These are phyloP conservation scores for Amylostereum areolatum DNA, from an alignment of 1,284 basidiomycete species.

Conservation along the genomic window DNA sequence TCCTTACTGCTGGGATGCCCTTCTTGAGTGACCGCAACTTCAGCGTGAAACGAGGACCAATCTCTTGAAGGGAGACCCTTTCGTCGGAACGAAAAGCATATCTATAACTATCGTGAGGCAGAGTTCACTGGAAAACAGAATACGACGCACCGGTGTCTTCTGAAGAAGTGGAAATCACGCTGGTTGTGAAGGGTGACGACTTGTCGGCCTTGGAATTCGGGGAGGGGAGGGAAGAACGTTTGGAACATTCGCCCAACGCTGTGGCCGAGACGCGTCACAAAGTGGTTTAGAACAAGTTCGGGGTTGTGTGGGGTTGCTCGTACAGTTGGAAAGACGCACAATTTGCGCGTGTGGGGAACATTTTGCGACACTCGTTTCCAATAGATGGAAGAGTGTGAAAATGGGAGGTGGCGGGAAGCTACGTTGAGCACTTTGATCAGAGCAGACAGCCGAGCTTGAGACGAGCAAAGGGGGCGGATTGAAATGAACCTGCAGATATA, in stretches of 20 bases:
- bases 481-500: too few species aligned
- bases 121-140: neutral
- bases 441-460: too few species aligned
- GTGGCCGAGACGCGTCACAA: conserved; percentile 91
- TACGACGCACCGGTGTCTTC: conserved; percentile 73
- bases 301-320: conserved; percentile 90
- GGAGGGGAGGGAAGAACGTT: conserved; percentile 90
- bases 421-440: too few species aligned
- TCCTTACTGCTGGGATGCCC: conserved; percentile 77
- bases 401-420: too few species aligned
- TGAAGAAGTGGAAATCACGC: conserved; percentile 96
- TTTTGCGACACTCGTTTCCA: too few species aligned
- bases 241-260: conserved; percentile 93
- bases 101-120: conserved; percentile 30
- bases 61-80: conserved; percentile 94
- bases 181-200: conserved; percentile 98
- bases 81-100: conserved; percentile 91
- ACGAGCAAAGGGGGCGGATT: too few species aligned
- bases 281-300: conserved; percentile 94
- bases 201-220: conserved; percentile 94
- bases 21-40: conserved; percentile 89
- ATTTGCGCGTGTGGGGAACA: too few species aligned
- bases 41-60: conserved; percentile 95
- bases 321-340: too few species aligned
- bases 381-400: too few species aligned